Evolutionary conservation across 2,329 filamentous ascomycete species (phyloP).

Genomic region (Cordyceps cicadae): DNA sequence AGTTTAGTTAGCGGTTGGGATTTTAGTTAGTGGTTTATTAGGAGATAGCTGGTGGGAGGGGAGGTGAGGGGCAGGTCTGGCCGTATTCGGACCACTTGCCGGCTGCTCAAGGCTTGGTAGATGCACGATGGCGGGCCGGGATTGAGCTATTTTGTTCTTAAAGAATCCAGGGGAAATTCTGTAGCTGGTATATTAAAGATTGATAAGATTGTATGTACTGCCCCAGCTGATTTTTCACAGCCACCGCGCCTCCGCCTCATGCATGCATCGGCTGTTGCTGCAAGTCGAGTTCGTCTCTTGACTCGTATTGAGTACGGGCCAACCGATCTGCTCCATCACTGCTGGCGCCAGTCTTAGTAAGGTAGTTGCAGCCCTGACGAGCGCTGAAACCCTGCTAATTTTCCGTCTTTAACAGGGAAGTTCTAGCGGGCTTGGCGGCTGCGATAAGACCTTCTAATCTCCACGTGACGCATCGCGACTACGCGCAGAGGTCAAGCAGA

Average conservation of each 20-base stretch:
- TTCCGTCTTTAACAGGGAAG: neutral
- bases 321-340: neutral
- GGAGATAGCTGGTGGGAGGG: neutral
- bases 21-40: too few relatives aligned
- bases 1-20: too few relatives aligned
- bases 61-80: slow-evolving; percentile 7
- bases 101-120: neutral
- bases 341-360: neutral
- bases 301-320: neutral
- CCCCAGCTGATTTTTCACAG: neutral
- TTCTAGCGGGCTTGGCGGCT: neutral
- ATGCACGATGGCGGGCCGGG: neutral
- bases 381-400: neutral
- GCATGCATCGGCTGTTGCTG: neutral
- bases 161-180: neutral
- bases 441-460: neutral
- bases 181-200: neutral
- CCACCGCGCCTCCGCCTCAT: neutral
- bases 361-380: neutral
- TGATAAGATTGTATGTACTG: neutral
- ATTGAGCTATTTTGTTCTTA: neutral
- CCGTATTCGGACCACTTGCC: slow-evolving; percentile 12
- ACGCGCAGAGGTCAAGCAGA: neutral
- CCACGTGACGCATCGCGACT: slow-evolving; percentile 5
- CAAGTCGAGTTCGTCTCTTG: neutral